Percentiles rank a stretch among this genome's conserved stretches.
Conservation (phyloP, 2,329 filamentous ascomycete species). For the Phialocephala sp. region DNA sequence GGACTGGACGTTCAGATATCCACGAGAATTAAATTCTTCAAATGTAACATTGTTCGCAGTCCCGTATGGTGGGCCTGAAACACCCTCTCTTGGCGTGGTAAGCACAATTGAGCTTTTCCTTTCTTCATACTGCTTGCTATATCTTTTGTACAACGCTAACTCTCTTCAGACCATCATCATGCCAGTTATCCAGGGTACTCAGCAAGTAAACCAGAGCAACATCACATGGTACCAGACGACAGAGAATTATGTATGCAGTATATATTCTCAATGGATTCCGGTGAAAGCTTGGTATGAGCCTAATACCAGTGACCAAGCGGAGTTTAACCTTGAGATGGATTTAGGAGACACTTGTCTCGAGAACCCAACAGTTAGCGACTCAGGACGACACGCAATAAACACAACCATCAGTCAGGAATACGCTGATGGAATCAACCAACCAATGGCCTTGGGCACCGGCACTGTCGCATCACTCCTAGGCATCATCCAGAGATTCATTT, state of each 20-base stretch:
- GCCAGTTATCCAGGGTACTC: background rate
- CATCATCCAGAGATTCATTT: background rate
- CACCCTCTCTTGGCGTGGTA: slow-evolving; percentile 9
- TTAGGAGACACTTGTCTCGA: slow-evolving; percentile 9
- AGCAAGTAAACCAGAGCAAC: background rate
- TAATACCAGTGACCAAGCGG: slow-evolving; percentile 5
- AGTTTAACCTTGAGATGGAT: background rate
- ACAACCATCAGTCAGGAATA: slow-evolving; percentile 10
- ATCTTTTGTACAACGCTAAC: background rate
- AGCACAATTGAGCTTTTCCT: background rate
- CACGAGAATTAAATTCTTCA: background rate
- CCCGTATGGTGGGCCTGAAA: background rate
- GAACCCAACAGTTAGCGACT: background rate
- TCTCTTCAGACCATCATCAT: background rate
- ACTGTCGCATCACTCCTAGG: background rate
- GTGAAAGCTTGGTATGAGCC: slow-evolving; percentile 12
- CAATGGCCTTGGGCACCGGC: background rate
- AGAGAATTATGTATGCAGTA: slow-evolving; percentile 10
- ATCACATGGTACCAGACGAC: slow-evolving; percentile 8
- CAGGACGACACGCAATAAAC: background rate
- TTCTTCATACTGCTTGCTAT: background rate
- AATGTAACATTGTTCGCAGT: slow-evolving; percentile 10
- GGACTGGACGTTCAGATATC: slow-evolving; percentile 14
- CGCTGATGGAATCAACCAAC: slow-evolving; percentile 12
- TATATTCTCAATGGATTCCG: slow-evolving; percentile 14